A percentile compares a stretch with the other conserved stretches of the same genome.
phyloP scores from a whole-genome alignment of 169 alveolate species.

The Cyclospora cayetanensis region DNA sequence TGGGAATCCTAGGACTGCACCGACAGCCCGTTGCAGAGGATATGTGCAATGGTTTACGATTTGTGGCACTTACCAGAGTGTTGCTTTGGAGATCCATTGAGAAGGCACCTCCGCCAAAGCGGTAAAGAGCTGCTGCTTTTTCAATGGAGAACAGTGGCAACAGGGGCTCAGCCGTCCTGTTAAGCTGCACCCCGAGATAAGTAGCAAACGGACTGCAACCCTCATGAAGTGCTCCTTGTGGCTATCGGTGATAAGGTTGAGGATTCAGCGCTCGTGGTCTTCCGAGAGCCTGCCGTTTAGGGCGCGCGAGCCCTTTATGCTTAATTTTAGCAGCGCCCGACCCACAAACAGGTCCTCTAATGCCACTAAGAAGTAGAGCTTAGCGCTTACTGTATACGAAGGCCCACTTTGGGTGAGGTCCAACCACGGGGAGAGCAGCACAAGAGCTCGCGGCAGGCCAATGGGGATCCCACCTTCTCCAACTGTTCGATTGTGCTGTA shows the following conservation, averaged over 20 bases:
- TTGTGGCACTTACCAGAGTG: not conserved
- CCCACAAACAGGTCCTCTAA: not conserved
- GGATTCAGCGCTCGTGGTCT: slow-evolving; percentile 12
- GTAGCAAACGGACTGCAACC: not conserved
- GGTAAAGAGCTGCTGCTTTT: slow-evolving; percentile 3
- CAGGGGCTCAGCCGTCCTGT: slow-evolving; percentile 19
- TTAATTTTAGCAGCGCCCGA: too few relatives aligned
- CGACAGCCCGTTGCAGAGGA: too few relatives aligned
- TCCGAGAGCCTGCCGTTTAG: not conserved
- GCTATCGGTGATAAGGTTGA: too few relatives aligned
- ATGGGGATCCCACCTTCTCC: not conserved
- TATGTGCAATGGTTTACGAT: too few relatives aligned
- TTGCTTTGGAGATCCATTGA: not conserved
- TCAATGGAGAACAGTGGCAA: not conserved
- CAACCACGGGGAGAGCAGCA: slow-evolving; percentile 62
- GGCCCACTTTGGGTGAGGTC: slow-evolving; percentile 58
- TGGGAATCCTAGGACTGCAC: too few relatives aligned
- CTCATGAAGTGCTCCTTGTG: not conserved
- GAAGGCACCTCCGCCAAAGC: not conserved
- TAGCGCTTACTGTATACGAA: slow-evolving; percentile 39
- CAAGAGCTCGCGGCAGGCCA: slow-evolving; percentile 35
- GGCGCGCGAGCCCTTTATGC: not conserved
- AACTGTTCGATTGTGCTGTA: not conserved
- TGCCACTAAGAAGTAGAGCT: not conserved
- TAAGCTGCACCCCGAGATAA: slow-evolving; percentile 11